phyloP scores from a whole-genome alignment of 306 rosid species.

The Alnus rubra region DNA sequence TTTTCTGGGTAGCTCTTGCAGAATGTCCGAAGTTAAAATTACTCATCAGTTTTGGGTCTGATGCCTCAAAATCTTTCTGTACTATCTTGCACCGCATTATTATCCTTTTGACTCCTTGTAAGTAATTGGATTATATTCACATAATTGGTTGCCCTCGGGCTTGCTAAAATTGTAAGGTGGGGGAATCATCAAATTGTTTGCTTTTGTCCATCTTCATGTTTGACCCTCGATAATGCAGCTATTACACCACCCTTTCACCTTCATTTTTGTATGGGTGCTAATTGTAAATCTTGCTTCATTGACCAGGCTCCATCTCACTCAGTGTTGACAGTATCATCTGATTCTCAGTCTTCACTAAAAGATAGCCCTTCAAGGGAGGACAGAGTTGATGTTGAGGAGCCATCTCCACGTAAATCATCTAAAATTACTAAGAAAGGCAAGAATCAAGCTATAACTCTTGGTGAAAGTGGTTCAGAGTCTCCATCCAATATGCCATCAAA shows the following conservation, averaged over 20 bases:
- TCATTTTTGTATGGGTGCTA: constrained; percentile 5
- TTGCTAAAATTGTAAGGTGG: background rate
- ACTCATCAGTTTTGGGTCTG: background rate
- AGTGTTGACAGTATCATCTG: constrained; percentile 53
- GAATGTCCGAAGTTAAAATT: background rate
- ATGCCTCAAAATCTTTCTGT: background rate
- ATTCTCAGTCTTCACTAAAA: constrained; percentile 50
- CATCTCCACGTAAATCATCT: constrained; percentile 37
- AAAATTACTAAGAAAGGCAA: constrained; percentile 24
- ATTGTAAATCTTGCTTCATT: constrained; percentile 20
- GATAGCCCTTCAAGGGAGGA: constrained; percentile 37
- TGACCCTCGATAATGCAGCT: background rate
- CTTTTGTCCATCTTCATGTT: background rate
- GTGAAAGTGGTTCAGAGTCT: constrained; percentile 30
- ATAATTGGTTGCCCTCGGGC: background rate
- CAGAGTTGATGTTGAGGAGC: constrained; percentile 35
- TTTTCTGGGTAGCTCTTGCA: background rate
- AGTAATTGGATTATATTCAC: background rate
- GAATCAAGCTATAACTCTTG: constrained; percentile 23
- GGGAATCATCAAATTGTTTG: background rate
- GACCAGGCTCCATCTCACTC: constrained; percentile 59
- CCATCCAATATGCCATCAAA: constrained; percentile 33
- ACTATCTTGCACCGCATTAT: background rate
- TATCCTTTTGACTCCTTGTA: background rate
- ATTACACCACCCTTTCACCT: background rate